phyloP scores from a whole-genome alignment of 495 filamentous ascomycete species.

The Penicillium egyptiacum region DNA sequence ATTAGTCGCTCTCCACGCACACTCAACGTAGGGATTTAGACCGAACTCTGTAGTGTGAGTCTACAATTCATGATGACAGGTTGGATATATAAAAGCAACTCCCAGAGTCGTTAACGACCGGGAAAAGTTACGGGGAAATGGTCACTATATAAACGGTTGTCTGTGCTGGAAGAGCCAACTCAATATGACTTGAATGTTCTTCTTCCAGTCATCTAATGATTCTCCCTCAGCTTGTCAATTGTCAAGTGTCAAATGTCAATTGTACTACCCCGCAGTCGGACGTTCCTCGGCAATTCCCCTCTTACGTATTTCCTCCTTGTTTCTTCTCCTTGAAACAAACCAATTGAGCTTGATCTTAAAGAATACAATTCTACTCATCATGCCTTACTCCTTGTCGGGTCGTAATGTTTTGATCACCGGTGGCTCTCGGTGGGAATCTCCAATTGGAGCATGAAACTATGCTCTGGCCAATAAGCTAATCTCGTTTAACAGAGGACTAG shows the following conservation, averaged over 20 bases:
- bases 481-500: slow-evolving; percentile 54
- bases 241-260: background rate
- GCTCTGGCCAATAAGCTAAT: slow-evolving; percentile 6
- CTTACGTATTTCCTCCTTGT: background rate
- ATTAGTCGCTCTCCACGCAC: no score
- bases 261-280: slow-evolving; percentile 3
- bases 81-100: background rate
- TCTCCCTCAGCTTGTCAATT: background rate
- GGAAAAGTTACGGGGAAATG: background rate
- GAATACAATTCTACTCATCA: slow-evolving; percentile 15
- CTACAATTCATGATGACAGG: background rate
- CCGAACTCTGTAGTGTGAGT: background rate
- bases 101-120: background rate
- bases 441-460: background rate
- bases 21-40: background rate
- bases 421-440: slow-evolving; percentile 58
- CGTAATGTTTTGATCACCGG: slow-evolving; percentile 69
- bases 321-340: background rate
- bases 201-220: background rate
- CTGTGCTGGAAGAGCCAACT: background rate
- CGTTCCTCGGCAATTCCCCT: slow-evolving; percentile 11
- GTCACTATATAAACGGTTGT: background rate
- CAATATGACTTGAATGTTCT: background rate
- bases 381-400: slow-evolving; percentile 63
- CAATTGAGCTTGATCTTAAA: background rate